Base-by-base conservation (phyloP, 371 early-diverging fungal genomes). In the Zancudomyces culisetae region DNA sequence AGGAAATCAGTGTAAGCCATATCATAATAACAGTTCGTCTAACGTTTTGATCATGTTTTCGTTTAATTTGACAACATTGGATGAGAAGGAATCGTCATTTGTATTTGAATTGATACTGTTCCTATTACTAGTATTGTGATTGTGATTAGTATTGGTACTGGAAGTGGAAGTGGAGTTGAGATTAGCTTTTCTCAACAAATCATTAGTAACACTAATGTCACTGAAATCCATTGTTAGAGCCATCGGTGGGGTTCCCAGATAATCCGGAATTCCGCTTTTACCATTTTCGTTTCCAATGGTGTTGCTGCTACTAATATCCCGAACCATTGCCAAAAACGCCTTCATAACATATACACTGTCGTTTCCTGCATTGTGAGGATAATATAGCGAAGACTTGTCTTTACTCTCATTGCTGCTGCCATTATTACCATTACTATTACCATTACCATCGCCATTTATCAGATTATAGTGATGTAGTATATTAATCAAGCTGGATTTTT, bases 281-380 rank as follows among this genome's bases (percentile, higher is more conserved):
- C n/a, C n/a, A n/a, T n/a, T n/a, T n/a, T n/a, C n/a, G n/a, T n/a
- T n/a, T n/a, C n/a, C n/a, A n/a, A n/a, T n/a, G n/a, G n/a, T n/a
- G n/a, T n/a, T n/a, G n/a, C n/a, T n/a, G n/a, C n/a, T n/a, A n/a
- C n/a, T n/a, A n/a, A n/a, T n/a, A n/a, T 47, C 47, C 19, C 47
- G 3, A 47, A 45, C 45, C 30, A 54, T 18, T 13, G 54, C 46
- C 26, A 71, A 51, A 55, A 78, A 68, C 10, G 77, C 59, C 27
- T 64, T 57, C 53, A 81, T 54, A 3, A 78, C 77, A 51, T 78
- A 81, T 56, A 76, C 78, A n/a, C 79, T 79, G 57, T 81, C 81
- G 51, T 81, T 81, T 26, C 55, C 72, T 66, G 74, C 79, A 49
- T 21, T 15, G 15, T 21, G 13, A 46, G 12, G 12, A 13, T 40